phyloP scores from a whole-genome alignment of 2,329 filamentous ascomycete genomes.

The Fusarium sp. region DNA sequence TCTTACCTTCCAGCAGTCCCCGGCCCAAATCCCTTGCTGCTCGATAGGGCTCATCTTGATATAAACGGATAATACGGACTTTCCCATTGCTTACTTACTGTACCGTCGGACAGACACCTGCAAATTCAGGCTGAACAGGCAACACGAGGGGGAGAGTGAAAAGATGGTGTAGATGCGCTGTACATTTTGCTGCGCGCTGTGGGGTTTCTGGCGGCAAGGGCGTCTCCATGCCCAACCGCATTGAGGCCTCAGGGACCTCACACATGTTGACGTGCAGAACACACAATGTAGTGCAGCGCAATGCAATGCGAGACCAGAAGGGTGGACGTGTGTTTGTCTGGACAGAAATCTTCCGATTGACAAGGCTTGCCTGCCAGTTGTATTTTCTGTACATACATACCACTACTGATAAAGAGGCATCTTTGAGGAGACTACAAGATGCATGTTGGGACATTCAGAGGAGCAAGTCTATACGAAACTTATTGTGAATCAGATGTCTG shows the following conservation, averaged over 20 bases:
- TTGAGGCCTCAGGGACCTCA: slow-evolving; percentile 43
- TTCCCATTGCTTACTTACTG: slow-evolving; percentile 6
- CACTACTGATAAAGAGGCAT: slow-evolving; percentile 6
- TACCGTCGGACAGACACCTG: background rate
- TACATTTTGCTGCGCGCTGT: slow-evolving; percentile 56
- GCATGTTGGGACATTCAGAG: background rate
- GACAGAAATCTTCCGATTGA: slow-evolving; percentile 33
- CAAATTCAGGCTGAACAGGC: slow-evolving; percentile 30
- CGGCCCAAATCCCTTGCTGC: background rate
- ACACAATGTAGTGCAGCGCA: slow-evolving; percentile 23
- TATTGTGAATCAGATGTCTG: background rate
- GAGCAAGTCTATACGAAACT: background rate
- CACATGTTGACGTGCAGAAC: slow-evolving; percentile 41
- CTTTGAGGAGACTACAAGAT: slow-evolving; percentile 30
- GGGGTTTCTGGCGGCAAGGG: slow-evolving; percentile 56
- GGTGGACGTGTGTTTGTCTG: slow-evolving; percentile 38
- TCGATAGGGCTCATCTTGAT: background rate
- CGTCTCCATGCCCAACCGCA: slow-evolving; percentile 64
- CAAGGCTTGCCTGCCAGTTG: slow-evolving; percentile 41
- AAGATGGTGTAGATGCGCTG: slow-evolving; percentile 59
- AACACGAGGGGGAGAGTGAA: slow-evolving; percentile 14
- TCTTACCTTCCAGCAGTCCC: background rate
- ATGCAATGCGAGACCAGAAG: slow-evolving; percentile 26
- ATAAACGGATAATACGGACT: slow-evolving; percentile 2
- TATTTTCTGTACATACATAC: slow-evolving; percentile 24